Evolutionary conservation across 805 yeast genomes (phyloP), one percentile per base, ranked within the genome.

Genomic region (Geotrichum ghanense): DNA sequence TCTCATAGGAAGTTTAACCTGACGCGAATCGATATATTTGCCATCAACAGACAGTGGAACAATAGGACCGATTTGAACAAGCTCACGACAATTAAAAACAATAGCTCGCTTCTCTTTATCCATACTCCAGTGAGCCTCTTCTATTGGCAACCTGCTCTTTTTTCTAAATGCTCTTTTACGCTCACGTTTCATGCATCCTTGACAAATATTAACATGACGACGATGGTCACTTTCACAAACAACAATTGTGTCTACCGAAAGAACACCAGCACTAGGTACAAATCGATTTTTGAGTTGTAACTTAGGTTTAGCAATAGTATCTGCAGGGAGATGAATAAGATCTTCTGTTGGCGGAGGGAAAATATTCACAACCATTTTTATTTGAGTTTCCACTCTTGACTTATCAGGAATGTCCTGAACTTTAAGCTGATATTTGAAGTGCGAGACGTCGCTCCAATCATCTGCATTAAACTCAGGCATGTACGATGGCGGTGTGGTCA

Each of bases 351-450:
- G 95, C 1, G 90, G 77, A 1, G 96, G 95, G 25, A 79, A 72
- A 41, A 90, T 67, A 7, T 73, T 61, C 19, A 90, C 65, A 41
- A 73, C 72, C 40, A 92, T 67, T 62, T 87, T 89, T 60, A 92
- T 86, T 66, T 92, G 98, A 14, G 97, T 90, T 65, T 90, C 98
- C 3, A 90, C 98, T 53, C 98, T 76, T 9, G 96, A 86, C 54
- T 78, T 79, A 3, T 75, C 67, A 1, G 97, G 97, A 41, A 90
- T 69, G 45, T 79, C 82, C 6, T 70, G 62, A 1, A 90, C 67
- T 22, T 44, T 23, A 41, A 54, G 39, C 7, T 43, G 42, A 40
- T 49, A 51, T 34, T 49, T 49, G 37, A 45, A 43, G 34, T 27
- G 34, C 7, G 45, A 22, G 22, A 43, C 25, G 4, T 43, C 45